Evolutionary conservation across 208 protist species (phyloP), one percentile per base, ranked within the genome.

Genomic region (Acanthamoeba lenticulata): DNA sequence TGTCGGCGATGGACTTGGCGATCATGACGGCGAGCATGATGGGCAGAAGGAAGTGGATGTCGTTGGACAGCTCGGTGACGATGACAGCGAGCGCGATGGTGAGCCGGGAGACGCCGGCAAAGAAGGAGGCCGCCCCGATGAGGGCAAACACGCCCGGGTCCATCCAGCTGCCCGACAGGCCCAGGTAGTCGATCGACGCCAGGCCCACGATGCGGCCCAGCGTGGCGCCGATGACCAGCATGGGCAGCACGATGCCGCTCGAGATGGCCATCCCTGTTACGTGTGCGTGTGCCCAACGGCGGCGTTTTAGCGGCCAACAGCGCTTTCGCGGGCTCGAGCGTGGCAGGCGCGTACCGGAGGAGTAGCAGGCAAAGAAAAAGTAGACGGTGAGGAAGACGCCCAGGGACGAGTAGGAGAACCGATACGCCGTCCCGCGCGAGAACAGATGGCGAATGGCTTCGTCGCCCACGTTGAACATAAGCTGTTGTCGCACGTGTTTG

Each of bases 61-160:
- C 98, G 55, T 98, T 98, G 29, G 98, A 98, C 1, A 98, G 96
- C 96, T 99, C 98, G 40, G 99, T 96, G 97, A 99, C 98, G 92
- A 99, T 99, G 65, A 99, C 98, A 65, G 97, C 98, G 74, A 99
- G 97, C n/a, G 97, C 98, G 94, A 99, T 98, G 15, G 98, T 98
- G 95, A 99, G 97, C 72, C 98, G 97, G 47, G 97, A 98, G 11
- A 98, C 98, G 24, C 98, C 98, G 32, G 97, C 97, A 65, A 99
- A 97, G 91, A 99, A 98, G 36, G 97, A 97, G 13, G 97, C 98
- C 38, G 98, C 98, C 60, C 98, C 98, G 77, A 99, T 98, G 17
- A 99, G 95, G 9, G 98, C 98, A 91, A 98, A 65, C 27, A 60
- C 83, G 45, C 69, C 91, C 27, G 94, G 45, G 42, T 95, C 94